A percentile compares a stretch with the other conserved stretches of the same genome.
These are phyloP conservation scores for Talaromyces sp. DNA, from an alignment of 2,329 filamentous ascomycete genomes.

Conservation along the genomic window DNA sequence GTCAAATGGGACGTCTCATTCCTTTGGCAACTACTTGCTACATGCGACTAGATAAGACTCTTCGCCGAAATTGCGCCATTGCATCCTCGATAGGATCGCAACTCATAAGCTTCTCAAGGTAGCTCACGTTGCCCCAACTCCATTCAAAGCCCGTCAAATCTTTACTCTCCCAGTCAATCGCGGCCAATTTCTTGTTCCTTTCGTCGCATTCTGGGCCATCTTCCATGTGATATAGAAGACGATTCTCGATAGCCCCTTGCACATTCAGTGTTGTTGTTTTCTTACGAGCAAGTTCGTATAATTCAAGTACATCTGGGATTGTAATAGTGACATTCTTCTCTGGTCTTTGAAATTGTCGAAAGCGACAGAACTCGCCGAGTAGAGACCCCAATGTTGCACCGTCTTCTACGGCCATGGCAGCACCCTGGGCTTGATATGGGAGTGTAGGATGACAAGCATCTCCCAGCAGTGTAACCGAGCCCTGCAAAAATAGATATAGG, in stretches of 20 bases:
- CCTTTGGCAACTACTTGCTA: not conserved
- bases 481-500: not conserved
- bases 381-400: slow-evolving; percentile 63
- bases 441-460: slow-evolving; percentile 66
- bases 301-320: slow-evolving; percentile 30
- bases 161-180: slow-evolving; percentile 1
- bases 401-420: slow-evolving; percentile 67
- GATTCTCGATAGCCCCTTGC: slow-evolving; percentile 22
- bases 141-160: not conserved
- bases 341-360: not conserved
- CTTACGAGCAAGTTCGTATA: slow-evolving; percentile 51
- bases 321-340: not conserved
- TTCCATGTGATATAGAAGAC: slow-evolving; percentile 27
- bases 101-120: not conserved
- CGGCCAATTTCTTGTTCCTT: slow-evolving; percentile 36
- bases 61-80: not conserved
- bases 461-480: slow-evolving; percentile 38
- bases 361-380: not conserved
- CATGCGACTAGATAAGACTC: not conserved
- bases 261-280: slow-evolving; percentile 29
- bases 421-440: slow-evolving; percentile 62
- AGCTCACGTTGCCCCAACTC: not conserved
- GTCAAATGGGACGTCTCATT: not conserved
- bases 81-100: not conserved
- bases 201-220: slow-evolving; percentile 30